Base-by-base conservation (phyloP, 129 eudicot species). In the Tagetes patula region DNA sequence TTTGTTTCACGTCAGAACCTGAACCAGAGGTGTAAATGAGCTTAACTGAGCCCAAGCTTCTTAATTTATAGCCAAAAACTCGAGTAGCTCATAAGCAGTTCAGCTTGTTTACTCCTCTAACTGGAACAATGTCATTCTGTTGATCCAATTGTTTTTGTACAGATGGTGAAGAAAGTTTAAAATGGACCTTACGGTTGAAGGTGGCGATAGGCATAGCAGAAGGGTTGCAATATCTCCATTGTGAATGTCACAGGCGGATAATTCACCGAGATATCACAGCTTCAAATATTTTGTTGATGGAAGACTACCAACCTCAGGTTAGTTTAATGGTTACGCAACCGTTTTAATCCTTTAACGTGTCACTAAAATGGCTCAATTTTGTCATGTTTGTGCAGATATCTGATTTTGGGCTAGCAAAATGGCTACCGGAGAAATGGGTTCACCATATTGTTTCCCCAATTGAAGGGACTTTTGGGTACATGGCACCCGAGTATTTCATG, bases 401-500 rank as follows among this genome's bases (percentile, higher is more conserved):
- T 27, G 99, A 95, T 82, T 95, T 90, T n/a, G 99, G 99, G 66
- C 77, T 95, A 27, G 97, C 99, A n/a, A 95, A 95, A 80, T 95
- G 99, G 99, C 94, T 95, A n/a, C 99, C 99, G 0, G 96, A 90
- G n/a, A 88, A 88, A 64, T 95, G 97, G 97, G 72, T 61, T 70
- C 89, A 90, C 47, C 94, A 83, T 82, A 89, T 88, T 38, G 96
- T 95, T 47, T 85, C 90, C 80, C 97, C 97, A 0, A 84, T 95
- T 48, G 97, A 95, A 80, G 99, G 99, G 53, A 95, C 99, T 71
- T 91, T 95, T 31, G 99, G 99, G 91, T 95, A 95, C 75, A 92
- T 95, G 96, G 89, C 99, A 30, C 99, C 99, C 5, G 99, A 95
- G 65, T 95, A 95, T 81, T 95, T 95, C 86, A 95, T 95, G 99